phyloP scores from a whole-genome alignment of 2,329 filamentous ascomycete genomes.

The Zymoseptoria tritici region DNA sequence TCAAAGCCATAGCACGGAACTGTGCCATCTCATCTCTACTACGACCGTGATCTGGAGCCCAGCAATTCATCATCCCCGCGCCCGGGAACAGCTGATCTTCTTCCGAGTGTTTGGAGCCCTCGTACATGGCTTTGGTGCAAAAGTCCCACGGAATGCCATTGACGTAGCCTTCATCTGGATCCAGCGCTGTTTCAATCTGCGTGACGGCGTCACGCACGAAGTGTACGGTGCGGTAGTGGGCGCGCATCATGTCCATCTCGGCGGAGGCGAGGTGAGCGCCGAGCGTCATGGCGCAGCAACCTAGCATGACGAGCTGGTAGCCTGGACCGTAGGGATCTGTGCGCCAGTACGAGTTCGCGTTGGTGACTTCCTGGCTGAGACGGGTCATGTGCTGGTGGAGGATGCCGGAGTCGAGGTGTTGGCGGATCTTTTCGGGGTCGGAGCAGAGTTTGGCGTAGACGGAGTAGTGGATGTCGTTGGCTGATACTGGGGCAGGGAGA shows the following conservation, averaged over 20 bases:
- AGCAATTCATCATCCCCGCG: neutral
- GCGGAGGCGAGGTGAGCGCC: neutral
- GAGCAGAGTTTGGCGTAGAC: slow-evolving; percentile 3
- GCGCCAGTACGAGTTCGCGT: neutral
- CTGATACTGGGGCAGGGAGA: neutral
- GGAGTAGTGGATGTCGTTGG: slow-evolving; percentile 3
- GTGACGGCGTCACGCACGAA: slow-evolving; percentile 2
- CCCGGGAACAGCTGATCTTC: neutral
- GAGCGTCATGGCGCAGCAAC: slow-evolving; percentile 7
- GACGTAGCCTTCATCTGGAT: slow-evolving; percentile 1
- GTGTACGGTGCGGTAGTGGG: neutral
- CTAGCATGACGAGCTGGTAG: slow-evolving; percentile 7
- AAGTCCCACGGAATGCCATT: slow-evolving; percentile 3
- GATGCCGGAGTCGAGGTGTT: slow-evolving; percentile 3
- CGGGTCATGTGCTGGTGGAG: neutral
- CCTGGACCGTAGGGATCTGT: slow-evolving; percentile 2
- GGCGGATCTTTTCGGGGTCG: slow-evolving; percentile 4
- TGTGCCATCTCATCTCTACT: neutral
- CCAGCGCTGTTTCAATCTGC: slow-evolving; percentile 1
- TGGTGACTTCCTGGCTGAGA: neutral
- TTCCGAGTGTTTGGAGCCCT: neutral
- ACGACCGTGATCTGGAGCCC: neutral
- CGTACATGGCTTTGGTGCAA: neutral
- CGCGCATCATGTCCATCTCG: neutral
- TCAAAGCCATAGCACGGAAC: neutral